Percentiles rank a stretch among this genome's conserved stretches.
These are phyloP conservation scores for Teratosphaeria epicoccoides DNA, from an alignment of 2,329 filamentous ascomycete genomes.

Conservation along the genomic window DNA sequence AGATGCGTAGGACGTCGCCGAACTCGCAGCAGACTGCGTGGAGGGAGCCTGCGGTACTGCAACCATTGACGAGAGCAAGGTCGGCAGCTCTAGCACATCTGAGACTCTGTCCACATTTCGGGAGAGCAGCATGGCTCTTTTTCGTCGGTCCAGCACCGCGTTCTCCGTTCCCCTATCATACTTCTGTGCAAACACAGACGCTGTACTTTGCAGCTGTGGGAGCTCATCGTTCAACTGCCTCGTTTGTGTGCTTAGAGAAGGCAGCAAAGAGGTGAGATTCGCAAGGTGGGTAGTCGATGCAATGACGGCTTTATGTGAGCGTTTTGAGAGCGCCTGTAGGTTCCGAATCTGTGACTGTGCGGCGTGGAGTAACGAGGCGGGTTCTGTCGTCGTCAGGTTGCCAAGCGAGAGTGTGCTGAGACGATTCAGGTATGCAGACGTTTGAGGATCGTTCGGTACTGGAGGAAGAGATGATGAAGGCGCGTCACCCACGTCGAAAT, in stretches of 20 bases:
- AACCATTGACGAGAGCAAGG: constrained; percentile 71
- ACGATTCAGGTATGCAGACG: constrained; percentile 61
- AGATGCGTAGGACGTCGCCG: constrained; percentile 62
- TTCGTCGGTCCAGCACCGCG: constrained; percentile 57
- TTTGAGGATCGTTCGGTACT: constrained; percentile 40
- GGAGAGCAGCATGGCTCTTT: constrained; percentile 68
- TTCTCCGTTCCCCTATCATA: constrained; percentile 63
- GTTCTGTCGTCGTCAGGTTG: constrained; percentile 63
- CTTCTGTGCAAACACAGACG: constrained; percentile 68
- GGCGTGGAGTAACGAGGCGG: constrained; percentile 66
- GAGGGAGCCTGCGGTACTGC: constrained; percentile 36
- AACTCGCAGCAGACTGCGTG: constrained; percentile 37
- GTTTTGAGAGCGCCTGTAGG: constrained; percentile 78
- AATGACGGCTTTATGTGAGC: constrained; percentile 77
- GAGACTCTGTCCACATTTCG: constrained; percentile 82
- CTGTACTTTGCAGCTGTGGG: constrained; percentile 67
- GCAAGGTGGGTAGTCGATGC: constrained; percentile 67
- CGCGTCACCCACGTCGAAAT: constrained; percentile 39
- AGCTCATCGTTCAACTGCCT: constrained; percentile 59
- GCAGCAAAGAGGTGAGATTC: constrained; percentile 62
- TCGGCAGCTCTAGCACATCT: constrained; percentile 82
- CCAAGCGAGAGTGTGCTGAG: constrained; percentile 67
- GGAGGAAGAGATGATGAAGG: constrained; percentile 28
- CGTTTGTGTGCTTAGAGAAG: constrained; percentile 55
- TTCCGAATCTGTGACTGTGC: constrained; percentile 73